Conservation (phyloP, 805 yeast species). For the Metschnikowia gelsemii region DNA sequence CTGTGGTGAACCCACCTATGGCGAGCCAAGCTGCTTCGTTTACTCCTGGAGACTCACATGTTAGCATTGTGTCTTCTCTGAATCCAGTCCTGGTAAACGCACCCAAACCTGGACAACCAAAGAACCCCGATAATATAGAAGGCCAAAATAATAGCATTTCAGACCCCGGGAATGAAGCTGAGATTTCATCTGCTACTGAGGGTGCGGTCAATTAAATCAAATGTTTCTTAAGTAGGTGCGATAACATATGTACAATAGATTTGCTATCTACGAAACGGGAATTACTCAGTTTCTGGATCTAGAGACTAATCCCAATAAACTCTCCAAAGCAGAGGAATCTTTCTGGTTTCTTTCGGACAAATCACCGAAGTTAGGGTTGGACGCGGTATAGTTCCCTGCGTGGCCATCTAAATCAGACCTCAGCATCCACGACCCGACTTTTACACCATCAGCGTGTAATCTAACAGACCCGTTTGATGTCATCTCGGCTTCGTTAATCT, state of each 20-base stretch:
- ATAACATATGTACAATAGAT: constrained; percentile 1
- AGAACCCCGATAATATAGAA: not conserved
- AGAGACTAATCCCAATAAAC: constrained; percentile 22
- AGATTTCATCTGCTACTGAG: not conserved
- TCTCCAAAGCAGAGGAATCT: constrained; percentile 21
- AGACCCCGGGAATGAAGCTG: not conserved
- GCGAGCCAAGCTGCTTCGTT: not conserved
- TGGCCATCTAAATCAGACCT: constrained; percentile 23
- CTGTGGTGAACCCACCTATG: constrained; percentile 1
- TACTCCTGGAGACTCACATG: not conserved
- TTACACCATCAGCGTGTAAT: constrained; percentile 41
- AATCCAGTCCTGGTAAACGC: not conserved
- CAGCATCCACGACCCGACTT: constrained; percentile 42
- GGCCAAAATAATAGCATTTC: not conserved
- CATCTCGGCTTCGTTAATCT: constrained; percentile 37
- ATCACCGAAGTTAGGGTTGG: constrained; percentile 33
- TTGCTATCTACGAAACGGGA: not conserved
- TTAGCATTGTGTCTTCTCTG: not conserved
- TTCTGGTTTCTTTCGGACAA: constrained; percentile 35
- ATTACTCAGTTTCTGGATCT: constrained; percentile 15
- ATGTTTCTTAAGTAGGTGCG: not conserved
- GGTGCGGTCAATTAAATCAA: not conserved
- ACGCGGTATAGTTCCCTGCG: constrained; percentile 30
- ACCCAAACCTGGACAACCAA: not conserved
- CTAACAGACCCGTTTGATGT: constrained; percentile 39